A percentile compares a stretch with the other conserved stretches of the same genome.
Evolutionary conservation across 2,329 filamentous ascomycete genomes (phyloP).

Genomic region (Cadophora malorum): DNA sequence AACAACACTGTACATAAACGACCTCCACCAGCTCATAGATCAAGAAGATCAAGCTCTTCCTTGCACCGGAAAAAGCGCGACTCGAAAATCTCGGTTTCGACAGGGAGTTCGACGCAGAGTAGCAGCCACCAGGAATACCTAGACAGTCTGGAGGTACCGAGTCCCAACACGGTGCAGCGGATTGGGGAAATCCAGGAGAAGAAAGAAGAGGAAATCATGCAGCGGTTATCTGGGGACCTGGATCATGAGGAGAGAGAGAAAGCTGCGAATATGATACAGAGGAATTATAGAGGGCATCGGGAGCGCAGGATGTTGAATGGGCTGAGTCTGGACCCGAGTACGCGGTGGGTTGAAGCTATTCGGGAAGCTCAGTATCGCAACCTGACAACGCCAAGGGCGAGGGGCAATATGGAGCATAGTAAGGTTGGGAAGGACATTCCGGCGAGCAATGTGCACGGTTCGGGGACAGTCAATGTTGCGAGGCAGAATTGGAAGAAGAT

Average conservation of each 20-base stretch:
- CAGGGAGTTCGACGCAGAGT: constrained; percentile 26
- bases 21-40: neutral
- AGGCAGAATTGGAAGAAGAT: constrained; percentile 78
- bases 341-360: constrained; percentile 51
- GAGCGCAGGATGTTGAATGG: constrained; percentile 74
- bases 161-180: constrained; percentile 51
- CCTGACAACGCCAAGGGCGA: constrained; percentile 53
- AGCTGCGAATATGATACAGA: constrained; percentile 67
- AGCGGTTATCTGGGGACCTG: constrained; percentile 46
- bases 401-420: constrained; percentile 31
- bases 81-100: constrained; percentile 36
- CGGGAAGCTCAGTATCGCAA: constrained; percentile 63
- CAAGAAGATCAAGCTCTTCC: constrained; percentile 4
- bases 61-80: constrained; percentile 24
- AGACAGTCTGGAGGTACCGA: constrained; percentile 39
- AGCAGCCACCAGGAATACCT: constrained; percentile 43
- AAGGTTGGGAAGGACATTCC: constrained; percentile 11
- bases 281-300: constrained; percentile 79
- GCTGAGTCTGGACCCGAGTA: constrained; percentile 56
- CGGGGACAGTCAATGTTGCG: constrained; percentile 48
- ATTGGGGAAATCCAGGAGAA: constrained; percentile 57
- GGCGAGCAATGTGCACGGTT: constrained; percentile 7
- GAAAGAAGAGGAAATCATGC: constrained; percentile 42
- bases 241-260: constrained; percentile 52
- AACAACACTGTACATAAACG: neutral